Conservation (phyloP, 495 filamentous ascomycete genomes). For the Penicillium lividum region DNA sequence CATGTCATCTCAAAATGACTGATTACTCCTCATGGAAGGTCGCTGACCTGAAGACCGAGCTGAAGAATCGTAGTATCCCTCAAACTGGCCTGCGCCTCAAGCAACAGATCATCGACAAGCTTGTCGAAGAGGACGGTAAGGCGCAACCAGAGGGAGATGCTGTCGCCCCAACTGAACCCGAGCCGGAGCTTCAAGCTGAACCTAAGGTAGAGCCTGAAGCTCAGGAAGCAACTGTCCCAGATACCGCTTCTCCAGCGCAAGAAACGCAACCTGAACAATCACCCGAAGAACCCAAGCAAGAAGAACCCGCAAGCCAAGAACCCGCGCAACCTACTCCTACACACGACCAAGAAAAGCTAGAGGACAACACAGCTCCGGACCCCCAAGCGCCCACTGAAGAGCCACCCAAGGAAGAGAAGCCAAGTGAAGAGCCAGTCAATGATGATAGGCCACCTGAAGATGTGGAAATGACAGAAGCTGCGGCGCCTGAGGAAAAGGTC, state of each 20-base stretch:
- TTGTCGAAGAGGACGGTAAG: constrained; percentile 47
- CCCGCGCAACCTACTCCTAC: not conserved
- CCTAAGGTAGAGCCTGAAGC: constrained; percentile 17
- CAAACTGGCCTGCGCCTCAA: constrained; percentile 54
- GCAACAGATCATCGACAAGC: constrained; percentile 47
- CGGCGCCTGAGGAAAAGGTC: not conserved
- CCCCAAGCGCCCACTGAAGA: not conserved
- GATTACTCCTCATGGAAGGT: constrained; percentile 57
- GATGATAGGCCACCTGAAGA: constrained; percentile 7
- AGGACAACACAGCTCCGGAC: not conserved
- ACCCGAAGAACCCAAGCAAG: constrained; percentile 17
- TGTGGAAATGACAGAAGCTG: not conserved
- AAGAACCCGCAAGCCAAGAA: constrained; percentile 15
- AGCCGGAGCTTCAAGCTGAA: constrained; percentile 16
- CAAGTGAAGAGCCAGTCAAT: constrained; percentile 5
- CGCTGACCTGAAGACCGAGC: constrained; percentile 54
- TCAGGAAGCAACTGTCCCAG: constrained; percentile 12
- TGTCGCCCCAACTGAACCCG: constrained; percentile 9
- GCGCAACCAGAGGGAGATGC: constrained; percentile 16
- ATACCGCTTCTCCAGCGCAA: constrained; percentile 14
- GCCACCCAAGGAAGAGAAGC: constrained; percentile 7
- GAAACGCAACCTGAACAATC: constrained; percentile 19
- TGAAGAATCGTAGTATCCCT: constrained; percentile 52
- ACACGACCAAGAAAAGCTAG: constrained; percentile 3
- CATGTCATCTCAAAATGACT: constrained; percentile 36